Base-by-base conservation (phyloP, 78 protist genomes). In the Dictyostelium citrinum region DNA sequence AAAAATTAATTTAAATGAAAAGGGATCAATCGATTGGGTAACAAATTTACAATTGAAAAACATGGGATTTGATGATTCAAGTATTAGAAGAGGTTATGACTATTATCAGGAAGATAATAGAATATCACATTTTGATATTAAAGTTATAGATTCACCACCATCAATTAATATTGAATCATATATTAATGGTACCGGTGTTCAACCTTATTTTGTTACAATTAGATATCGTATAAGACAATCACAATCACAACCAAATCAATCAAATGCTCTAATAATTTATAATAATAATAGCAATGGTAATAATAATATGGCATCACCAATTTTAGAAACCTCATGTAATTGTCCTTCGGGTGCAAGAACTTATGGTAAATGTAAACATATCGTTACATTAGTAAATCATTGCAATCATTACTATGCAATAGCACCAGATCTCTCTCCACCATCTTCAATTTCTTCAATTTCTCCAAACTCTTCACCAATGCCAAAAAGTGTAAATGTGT, bases 321-420 rank as follows among this genome's bases (percentile, higher is more conserved):
- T 84, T 39, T 11, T 86, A 14, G 93, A 67, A 11, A 67, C 93
- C 0, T 24, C 45, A 0, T 86, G 93, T 77, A 64, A 11, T 64
- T 86, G 93, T 46, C 84, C 84, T 24, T 60, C 70, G 45, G 83
- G 85, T 2, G 1, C 16, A 2, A 35, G 84, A 29, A 86, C 93
- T 20, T 86, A 64, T 77, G 93, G 93, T 3, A 86, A 86, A 39
- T 86, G 93, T 33, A 86, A 86, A 39, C 93, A 86, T 67, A 58
- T 86, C 5, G 93, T 86, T 5, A 20, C 84, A 41, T 37, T 76
- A 20, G 17, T 86, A 0, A 45, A 78, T 20, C 70, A 78, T 45
- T 86, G 83, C 8, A 86, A 86, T 64, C 29, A 64, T 0, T 43
- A 17, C 9, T 20, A 12, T n/a, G 72, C 84, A 35, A 20, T 24